These are phyloP conservation scores for Rubia balearica DNA, from an alignment of 305 asterid genomes.

Conservation along the genomic window DNA sequence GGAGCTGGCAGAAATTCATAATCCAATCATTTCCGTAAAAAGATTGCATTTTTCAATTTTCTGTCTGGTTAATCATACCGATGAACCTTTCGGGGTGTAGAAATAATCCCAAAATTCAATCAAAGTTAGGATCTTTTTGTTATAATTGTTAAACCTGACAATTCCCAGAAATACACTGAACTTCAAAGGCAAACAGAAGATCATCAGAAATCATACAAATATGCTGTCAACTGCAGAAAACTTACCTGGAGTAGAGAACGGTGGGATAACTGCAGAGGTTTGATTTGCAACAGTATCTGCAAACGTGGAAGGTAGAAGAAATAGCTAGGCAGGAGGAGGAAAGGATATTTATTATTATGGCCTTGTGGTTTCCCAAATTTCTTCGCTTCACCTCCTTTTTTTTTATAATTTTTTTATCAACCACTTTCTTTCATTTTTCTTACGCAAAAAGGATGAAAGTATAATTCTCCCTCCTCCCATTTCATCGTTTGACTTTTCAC, in stretches of 20 bases:
- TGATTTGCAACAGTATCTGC: neutral
- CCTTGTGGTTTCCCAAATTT: no score
- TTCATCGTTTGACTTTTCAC: no score
- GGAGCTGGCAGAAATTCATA: neutral
- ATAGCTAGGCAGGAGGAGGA: neutral
- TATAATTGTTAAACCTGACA: neutral
- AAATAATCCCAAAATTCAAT: neutral
- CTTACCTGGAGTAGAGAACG: neutral
- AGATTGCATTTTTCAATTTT: neutral
- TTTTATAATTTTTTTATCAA: no score
- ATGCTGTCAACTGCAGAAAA: neutral
- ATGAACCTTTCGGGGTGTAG: neutral
- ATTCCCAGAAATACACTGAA: neutral
- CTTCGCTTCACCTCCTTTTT: no score
- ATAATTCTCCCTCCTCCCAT: no score
- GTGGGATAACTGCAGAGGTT: neutral
- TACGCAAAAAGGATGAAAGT: no score
- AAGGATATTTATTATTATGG: neutral
- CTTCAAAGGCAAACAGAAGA: neutral
- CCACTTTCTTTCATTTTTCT: no score
- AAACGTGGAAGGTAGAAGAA: no score
- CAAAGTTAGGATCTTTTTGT: neutral
- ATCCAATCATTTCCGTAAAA: neutral
- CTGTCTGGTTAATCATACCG: neutral
- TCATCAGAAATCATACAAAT: neutral